Base-by-base conservation (phyloP, 768 basidiomycete genomes). In the Myochromella boudieri region DNA sequence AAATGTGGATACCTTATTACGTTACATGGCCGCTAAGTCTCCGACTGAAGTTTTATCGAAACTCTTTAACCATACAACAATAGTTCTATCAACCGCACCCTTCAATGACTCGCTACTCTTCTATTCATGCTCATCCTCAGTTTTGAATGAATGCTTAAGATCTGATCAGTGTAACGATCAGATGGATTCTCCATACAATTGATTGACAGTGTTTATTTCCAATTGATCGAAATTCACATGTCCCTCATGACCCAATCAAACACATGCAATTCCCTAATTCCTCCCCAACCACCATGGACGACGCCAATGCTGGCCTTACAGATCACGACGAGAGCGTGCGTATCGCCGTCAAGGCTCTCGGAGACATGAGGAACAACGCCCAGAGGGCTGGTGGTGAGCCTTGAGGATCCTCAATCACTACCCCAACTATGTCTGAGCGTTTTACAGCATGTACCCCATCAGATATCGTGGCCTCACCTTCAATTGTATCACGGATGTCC, bases 271-370 rank as follows among this genome's bases (percentile, higher is more conserved):
- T 42, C 31, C 33, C 14, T 14, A 17, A 34, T 57, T 49, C 41
- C 25, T 45, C 41, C 48, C 31, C 46, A 42, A 53, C 55, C 47
- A 56, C 47, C 47, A 55, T 56, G 57, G 43, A 42, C 53, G 44
- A 46, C 46, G 28, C 27, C 32, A 31, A 33, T 14, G 22, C 49
- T 24, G 46, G 44, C 47, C 61, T 69, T 43, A 70, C 74, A 38
- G 70, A 72, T 58, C 77, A 86, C 46, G 87, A 89, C 53, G 88
- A 89, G 64, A 83, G 80, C 56, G 87, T 90, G 0, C 77, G 82
- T 42, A 91, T 91, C 60, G 91, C 90, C 17, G 82, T 88, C 10
- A 68, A 76, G 28, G 90, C 88, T 0, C 73, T 92, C 12, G 88
- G 77, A 21, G 85, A 87, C 58, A 91, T 91, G 90, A 75, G 85